Conservation (phyloP, 441 rosid species). For the Isatis lusitanica region DNA sequence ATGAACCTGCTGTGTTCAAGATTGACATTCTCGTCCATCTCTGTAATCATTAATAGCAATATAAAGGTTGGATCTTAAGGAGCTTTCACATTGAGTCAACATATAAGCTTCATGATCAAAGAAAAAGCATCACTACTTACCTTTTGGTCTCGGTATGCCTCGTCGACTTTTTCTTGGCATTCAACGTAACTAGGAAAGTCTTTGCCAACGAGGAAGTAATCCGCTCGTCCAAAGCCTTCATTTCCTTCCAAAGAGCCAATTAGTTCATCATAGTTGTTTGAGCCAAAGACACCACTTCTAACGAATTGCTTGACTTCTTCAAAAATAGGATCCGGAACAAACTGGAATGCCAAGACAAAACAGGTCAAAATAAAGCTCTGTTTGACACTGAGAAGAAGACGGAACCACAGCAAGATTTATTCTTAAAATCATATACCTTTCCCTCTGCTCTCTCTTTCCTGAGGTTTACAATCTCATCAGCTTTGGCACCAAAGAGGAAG, state of each 20-base stretch:
- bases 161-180: constrained; percentile 85
- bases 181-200: constrained; percentile 92
- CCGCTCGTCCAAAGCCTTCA: constrained; percentile 83
- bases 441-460: constrained; percentile 88
- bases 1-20: constrained; percentile 83
- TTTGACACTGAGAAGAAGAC: constrained; percentile 6
- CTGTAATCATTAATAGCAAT: constrained; percentile 44
- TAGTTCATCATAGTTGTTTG: constrained; percentile 64
- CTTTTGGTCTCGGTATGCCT: constrained; percentile 75
- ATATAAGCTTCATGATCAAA: neutral
- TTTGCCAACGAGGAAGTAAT: constrained; percentile 92
- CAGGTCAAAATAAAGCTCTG: constrained; percentile 3
- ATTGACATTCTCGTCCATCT: constrained; percentile 90
- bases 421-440: constrained; percentile 51
- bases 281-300: constrained; percentile 75
- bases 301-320: constrained; percentile 82
- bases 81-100: neutral
- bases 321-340: constrained; percentile 78
- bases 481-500: constrained; percentile 92
- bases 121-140: constrained; percentile 40
- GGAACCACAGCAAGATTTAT: neutral
- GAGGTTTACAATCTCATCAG: constrained; percentile 75
- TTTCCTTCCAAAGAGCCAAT: constrained; percentile 90
- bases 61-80: neutral
- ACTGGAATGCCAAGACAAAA: constrained; percentile 46